These are phyloP conservation scores for Primulina eburnea DNA, from an alignment of 257 asterid genomes.

Conservation along the genomic window DNA sequence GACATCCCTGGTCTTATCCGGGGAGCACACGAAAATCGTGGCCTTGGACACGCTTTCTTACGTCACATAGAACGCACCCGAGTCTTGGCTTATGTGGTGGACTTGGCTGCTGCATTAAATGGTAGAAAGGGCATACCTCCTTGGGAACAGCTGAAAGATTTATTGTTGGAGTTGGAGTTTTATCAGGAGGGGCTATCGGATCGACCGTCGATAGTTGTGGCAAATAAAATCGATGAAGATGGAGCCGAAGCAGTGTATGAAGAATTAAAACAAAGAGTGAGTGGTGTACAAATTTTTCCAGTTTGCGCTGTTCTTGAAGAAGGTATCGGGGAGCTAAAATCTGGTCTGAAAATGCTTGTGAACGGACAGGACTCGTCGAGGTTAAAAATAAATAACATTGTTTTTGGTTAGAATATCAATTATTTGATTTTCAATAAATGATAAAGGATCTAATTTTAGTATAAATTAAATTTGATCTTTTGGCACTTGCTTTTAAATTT, in stretches of 20 bases:
- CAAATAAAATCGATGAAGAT: slow-evolving; percentile 76
- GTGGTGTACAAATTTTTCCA: slow-evolving; percentile 59
- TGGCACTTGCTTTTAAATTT: neutral
- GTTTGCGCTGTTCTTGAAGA: slow-evolving; percentile 88
- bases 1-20: slow-evolving; percentile 87
- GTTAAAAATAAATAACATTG: slow-evolving; percentile 44
- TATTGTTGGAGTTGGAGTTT: slow-evolving; percentile 71
- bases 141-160: slow-evolving; percentile 76
- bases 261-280: slow-evolving; percentile 65
- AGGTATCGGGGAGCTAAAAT: slow-evolving; percentile 71
- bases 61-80: slow-evolving; percentile 88
- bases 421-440: no score
- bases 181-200: slow-evolving; percentile 62
- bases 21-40: slow-evolving; percentile 90
- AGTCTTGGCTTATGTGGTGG: slow-evolving; percentile 82
- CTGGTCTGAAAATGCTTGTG: slow-evolving; percentile 69
- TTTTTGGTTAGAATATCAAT: slow-evolving; percentile 29
- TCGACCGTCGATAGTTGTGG: slow-evolving; percentile 73
- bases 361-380: slow-evolving; percentile 39
- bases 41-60: slow-evolving; percentile 89
- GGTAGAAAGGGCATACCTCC: slow-evolving; percentile 78
- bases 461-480: no score
- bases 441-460: no score
- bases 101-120: slow-evolving; percentile 57
- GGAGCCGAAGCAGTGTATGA: slow-evolving; percentile 72